Base-by-base conservation (phyloP, 257 asterid genomes). In the Rubia yunnanensis region DNA sequence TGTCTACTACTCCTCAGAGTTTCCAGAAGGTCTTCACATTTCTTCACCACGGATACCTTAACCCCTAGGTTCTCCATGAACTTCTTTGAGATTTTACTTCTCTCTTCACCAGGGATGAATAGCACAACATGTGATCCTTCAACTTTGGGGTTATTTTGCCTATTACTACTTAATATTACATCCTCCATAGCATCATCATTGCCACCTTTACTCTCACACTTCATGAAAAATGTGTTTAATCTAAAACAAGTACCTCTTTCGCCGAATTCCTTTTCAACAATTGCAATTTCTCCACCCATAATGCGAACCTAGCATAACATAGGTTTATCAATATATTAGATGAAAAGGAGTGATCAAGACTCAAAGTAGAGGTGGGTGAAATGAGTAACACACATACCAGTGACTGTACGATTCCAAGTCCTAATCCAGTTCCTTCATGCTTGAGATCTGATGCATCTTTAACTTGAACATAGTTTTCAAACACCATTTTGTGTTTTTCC, bases 401-500 rank as follows among this genome's bases (percentile, higher is more conserved):
- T 35, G 95, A 87, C 35, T 85, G 97, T 50, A 85, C 92, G 63
- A 92, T 92, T 70, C 94, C 91, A 7, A 92, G 95, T 52, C 98
- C 98, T 36, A 92, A 72, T 26, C 97, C 97, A 26, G 96, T 89
- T 70, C 97, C 97, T 80, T 76, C 83, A 13, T 78, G 80, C 26
- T 78, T 87, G 13, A 23, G 15, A 20, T 79, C 74, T 1, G 79
- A 70, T 62, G 10, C 13, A 78, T 84, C 96, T 55, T 77, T 84
- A 17, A 87, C 94, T 73, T 87, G 98, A 69, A 89, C 85, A 54
- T 89, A 92, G 72, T 92, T 89, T 71, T 89, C 96, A 64, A 92
- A 92, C 28, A 92, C 85, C 13, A 73, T 70, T 20, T 76, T 80
- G 1, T 80, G 84, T 74, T 78, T 78, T 81, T 87, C 96, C 63